phyloP scores from a whole-genome alignment of 1,139 yeast genomes.

The Yamadazyma trypodendri region DNA sequence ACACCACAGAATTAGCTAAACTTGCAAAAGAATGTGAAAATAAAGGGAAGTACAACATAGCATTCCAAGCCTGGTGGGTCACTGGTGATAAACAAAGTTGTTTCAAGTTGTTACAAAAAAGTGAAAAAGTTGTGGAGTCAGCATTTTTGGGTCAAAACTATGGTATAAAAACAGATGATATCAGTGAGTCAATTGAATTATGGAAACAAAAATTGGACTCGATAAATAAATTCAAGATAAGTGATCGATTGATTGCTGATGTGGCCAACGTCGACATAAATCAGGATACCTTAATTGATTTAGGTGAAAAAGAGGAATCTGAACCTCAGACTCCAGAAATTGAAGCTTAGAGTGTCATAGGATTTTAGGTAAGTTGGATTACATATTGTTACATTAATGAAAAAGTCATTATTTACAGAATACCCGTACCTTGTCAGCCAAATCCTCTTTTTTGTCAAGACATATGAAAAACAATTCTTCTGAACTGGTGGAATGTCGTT shows the following conservation, averaged over 20 bases:
- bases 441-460: slow-evolving; percentile 38
- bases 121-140: slow-evolving; percentile 82
- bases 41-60: slow-evolving; percentile 81
- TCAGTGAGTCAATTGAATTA: slow-evolving; percentile 47
- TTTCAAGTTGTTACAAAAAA: slow-evolving; percentile 61
- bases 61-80: slow-evolving; percentile 91
- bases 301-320: slow-evolving; percentile 12
- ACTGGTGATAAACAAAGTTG: slow-evolving; percentile 70
- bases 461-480: slow-evolving; percentile 74
- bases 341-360: slow-evolving; percentile 6
- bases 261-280: slow-evolving; percentile 1
- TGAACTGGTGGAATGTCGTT: slow-evolving; percentile 16
- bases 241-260: slow-evolving; percentile 54
- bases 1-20: slow-evolving; percentile 54
- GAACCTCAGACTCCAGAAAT: slow-evolving; percentile 2
- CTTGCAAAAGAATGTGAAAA: slow-evolving; percentile 65
- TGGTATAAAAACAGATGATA: slow-evolving; percentile 42
- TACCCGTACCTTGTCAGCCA: slow-evolving; percentile 52
- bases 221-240: slow-evolving; percentile 55
- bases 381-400: slow-evolving; percentile 8
- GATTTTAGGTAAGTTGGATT: slow-evolving; percentile 2
- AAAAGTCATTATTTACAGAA: slow-evolving; percentile 7
- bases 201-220: slow-evolving; percentile 65
- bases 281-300: slow-evolving; percentile 29
- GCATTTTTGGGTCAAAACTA: slow-evolving; percentile 78